Evolutionary conservation across 768 basidiomycete species (phyloP), one percentile per base, ranked within the genome.

Genomic region (Collybiopsis confluens): DNA sequence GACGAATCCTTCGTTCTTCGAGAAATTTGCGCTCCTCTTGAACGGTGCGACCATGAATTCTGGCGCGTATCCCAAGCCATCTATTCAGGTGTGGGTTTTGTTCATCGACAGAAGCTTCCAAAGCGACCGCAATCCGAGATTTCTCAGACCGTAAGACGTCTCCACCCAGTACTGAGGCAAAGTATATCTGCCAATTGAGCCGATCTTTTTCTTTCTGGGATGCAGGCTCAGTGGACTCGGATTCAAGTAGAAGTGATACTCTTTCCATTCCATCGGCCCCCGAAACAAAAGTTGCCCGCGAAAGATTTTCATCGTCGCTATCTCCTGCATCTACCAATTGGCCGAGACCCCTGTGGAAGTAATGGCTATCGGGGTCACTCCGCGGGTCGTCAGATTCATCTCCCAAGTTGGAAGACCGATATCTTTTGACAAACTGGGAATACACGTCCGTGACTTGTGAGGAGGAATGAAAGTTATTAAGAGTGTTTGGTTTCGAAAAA

Each of bases 131-230:
- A 56, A 98, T 94, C 54, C 97, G 83, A 23, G 89, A 90, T 71
- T 93, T 97, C 72, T 98, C 97, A 0, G 92, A 89, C 66, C 88
- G 92, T 58, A 99, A 81, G 10, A 99, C 93, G 62, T 98, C 95
- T 9, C 97, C 95, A 27, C 83, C 83, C 43, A 99, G 78, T 23
- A 98, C 96, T 27, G 94, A 96, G 11, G 91, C 83, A 28, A 98
- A 82, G 85, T 98, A 88, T 16, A 88, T 88, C 68, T 95, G 93
- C 97, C 97, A 98, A 69, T 97, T 94, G 45, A 95, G 69, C 24
- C 95, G 78, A 61, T 93, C 90, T 57, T 81, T 78, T 63, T 92
- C 88, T 61, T 89, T 83, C 50, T 77, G 73, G 1, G 88, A 86
- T 38, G 82, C 80, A 23, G 88, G 85, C 54, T 85, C 78, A 47